Percentiles rank a stretch among this genome's conserved stretches.
phyloP scores from a whole-genome alignment of 169 alveolate species.

The Plasmodium sp. region DNA sequence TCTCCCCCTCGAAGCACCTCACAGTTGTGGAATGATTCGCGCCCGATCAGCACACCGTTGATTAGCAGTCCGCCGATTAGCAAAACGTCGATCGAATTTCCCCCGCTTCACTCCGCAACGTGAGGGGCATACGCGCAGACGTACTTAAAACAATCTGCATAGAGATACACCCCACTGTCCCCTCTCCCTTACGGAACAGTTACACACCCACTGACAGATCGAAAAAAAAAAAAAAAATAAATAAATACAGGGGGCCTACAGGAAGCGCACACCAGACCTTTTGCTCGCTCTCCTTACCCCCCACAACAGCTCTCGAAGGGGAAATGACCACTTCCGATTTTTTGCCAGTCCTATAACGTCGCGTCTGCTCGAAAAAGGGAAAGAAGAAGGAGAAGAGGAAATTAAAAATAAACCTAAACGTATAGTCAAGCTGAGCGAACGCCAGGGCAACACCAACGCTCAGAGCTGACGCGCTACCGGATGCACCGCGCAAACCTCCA shows the following conservation, averaged over 20 bases:
- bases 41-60: neutral
- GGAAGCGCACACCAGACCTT: neutral
- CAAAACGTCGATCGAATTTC: neutral
- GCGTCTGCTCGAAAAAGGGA: neutral
- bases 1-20: neutral
- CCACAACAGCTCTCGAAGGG: neutral
- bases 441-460: too few species aligned
- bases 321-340: neutral
- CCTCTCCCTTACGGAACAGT: neutral
- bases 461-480: neutral
- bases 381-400: neutral
- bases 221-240: neutral
- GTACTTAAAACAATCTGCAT: neutral
- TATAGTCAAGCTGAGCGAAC: neutral
- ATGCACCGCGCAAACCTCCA: neutral
- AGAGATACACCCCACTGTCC: neutral
- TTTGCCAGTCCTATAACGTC: neutral
- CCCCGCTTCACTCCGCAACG: neutral
- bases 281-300: neutral
- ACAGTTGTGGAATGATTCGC: neutral
- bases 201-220: neutral
- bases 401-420: neutral
- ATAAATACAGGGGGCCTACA: neutral
- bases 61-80: too few species aligned
- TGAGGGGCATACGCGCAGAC: neutral